phyloP scores from a whole-genome alignment of 441 rosid species.

The Hura crepitans region DNA sequence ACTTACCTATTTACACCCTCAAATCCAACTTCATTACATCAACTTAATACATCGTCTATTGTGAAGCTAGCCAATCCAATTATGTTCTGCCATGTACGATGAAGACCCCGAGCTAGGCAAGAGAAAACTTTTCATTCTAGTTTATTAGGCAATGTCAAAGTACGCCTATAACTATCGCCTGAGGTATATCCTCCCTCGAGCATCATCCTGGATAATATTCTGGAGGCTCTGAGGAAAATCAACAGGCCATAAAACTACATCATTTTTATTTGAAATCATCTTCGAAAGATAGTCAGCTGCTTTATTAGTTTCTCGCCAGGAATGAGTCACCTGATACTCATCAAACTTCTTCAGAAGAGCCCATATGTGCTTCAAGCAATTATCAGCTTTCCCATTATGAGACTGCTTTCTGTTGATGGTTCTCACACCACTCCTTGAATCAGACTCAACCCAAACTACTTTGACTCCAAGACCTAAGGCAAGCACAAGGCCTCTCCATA shows the following conservation, averaged over 20 bases:
- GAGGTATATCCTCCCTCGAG: constrained; percentile 8
- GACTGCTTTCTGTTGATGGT: constrained; percentile 32
- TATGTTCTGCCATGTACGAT: too few species aligned
- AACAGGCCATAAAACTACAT: constrained; percentile 32
- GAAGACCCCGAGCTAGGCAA: too few species aligned
- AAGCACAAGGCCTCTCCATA: constrained; percentile 41
- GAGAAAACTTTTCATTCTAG: not conserved
- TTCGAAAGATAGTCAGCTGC: constrained; percentile 39
- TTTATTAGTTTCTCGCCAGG: constrained; percentile 40
- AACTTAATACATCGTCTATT: too few species aligned
- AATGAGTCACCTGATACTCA: constrained; percentile 25
- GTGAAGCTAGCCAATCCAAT: too few species aligned
- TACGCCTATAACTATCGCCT: not conserved
- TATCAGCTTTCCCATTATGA: constrained; percentile 23
- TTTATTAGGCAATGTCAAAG: not conserved
- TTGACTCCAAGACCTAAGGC: constrained; percentile 27
- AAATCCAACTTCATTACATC: not conserved
- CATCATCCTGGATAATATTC: constrained; percentile 18
- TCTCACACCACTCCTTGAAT: constrained; percentile 36
- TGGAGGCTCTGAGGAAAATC: constrained; percentile 23
- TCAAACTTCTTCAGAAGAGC: constrained; percentile 28
- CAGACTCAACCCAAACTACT: constrained; percentile 41
- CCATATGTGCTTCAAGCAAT: constrained; percentile 34
- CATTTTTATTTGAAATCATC: constrained; percentile 27
- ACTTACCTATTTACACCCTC: not conserved